Base-by-base conservation (phyloP, 306 rosid genomes). In the Cicer bijugum region DNA sequence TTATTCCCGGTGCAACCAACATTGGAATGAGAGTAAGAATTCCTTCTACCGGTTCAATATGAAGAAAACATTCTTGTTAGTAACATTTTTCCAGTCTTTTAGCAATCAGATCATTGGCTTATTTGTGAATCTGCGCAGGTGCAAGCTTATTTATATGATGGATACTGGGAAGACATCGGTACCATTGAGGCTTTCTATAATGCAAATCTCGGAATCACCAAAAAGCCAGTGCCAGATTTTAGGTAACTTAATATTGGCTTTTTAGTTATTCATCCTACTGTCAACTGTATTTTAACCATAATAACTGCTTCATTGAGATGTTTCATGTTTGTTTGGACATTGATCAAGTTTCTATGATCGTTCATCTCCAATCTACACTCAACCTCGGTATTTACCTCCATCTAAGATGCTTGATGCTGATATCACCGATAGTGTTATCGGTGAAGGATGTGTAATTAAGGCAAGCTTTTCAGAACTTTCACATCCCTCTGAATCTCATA, bases 81-180 rank as follows among this genome's bases (percentile, higher is more conserved):
- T 7, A 8, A 43, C 9, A 62, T 14, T 64, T 70, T 84, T 37
- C 52, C 53, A 11, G 66, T 12, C 50, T 75, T 75, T n/a, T 5
- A 60, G 51, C 53, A 7, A 33, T 58, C 12, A 5, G 51, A n/a
- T 69, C 53, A 37, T 56, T 84, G 60, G 71, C 37, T 71, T 51
- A 60, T 39, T 79, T 37, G 17, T 74, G 42, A 75, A 57, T 71
- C 53, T 71, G 39, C 4, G 1, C 72, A 94, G 98, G 97, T 94
- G 72, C 98, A 94, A 88, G 98, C 98, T 69, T 88, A 94, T 85
- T 82, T 95, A 77, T 91, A 89, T 53, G 99, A 95, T 80, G 99
- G 99, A 68, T 95, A 95, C 78, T 95, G 99, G 99, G 99, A 95
- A 84, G 99, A 95, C 80, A 95, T 95, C 35, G 97, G 99, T 82